Evolutionary conservation across 768 basidiomycete genomes (phyloP), one percentile per base, ranked within the genome.

Genomic region (Porpolomopsis calyptriformis): DNA sequence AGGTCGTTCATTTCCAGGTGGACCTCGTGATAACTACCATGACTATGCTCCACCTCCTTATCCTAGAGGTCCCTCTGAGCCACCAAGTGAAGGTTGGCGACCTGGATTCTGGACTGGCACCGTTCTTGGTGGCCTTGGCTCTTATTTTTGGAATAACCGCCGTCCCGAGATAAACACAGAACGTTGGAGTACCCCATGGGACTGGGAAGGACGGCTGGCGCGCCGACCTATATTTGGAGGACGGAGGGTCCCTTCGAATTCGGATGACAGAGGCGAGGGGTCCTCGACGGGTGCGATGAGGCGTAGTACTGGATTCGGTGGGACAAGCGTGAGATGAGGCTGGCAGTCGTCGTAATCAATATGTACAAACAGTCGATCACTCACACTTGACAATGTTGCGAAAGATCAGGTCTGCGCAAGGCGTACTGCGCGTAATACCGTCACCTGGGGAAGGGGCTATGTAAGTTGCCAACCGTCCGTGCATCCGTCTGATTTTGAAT

Each of bases 31-130:
- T n/a, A n/a, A n/a, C 34, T 49, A 63, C 46, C 58, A 56, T 43
- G 62, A 60, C 52, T 60, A 63, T 24, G 60, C 71, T 20, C 73
- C 72, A 20, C 80, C 84, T 18, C 79, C 82, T 0, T 80, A 84
- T 52, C 71, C 73, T 14, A 69, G 75, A 53, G 52, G 65, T 26
- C 60, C 61, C 12, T 49, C 46, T 7, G 38, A 48, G 43, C 40
- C 53, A 35, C 25, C 56, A 4, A 57, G 51, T 22, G 50, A 53
- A 20, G 59, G 57, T 20, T 63, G 62, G 46, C 52, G 51, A 34
- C 46, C 52, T 18, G 66, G 67, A 25, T 92, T 94, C 59, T 92
- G 82, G 85, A 82, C 85, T 1, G 91, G 91, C 2, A 77, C 85
- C 5, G 75, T 77, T 1, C 55, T 84, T 1, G 92, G 88, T 5